Conservation (phyloP, 1,284 basidiomycete species). For the Inonotus hispidus region DNA sequence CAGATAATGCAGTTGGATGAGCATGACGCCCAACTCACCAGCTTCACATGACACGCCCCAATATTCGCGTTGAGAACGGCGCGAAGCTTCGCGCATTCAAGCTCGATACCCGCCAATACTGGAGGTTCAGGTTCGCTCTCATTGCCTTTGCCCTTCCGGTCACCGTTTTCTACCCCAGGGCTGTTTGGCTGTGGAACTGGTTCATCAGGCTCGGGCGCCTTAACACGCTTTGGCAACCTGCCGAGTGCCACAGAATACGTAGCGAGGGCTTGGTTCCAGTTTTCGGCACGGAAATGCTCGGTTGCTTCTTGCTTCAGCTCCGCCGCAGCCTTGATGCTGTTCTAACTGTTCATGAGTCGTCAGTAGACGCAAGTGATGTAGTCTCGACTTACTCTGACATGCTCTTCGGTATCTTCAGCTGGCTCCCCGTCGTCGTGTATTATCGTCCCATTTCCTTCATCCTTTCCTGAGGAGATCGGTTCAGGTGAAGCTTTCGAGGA, state of each 20-base stretch:
- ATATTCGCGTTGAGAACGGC: constrained; percentile 75
- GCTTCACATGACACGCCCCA: constrained; percentile 71
- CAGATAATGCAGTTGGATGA: neutral
- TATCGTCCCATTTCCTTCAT: neutral
- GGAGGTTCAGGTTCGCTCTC: constrained; percentile 15
- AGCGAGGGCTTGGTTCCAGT: constrained; percentile 63
- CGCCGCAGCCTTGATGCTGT: constrained; percentile 44
- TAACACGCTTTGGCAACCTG: constrained; percentile 45
- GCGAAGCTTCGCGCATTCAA: constrained; percentile 50
- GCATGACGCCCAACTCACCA: constrained; percentile 41
- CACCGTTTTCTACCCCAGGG: neutral
- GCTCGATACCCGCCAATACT: constrained; percentile 33
- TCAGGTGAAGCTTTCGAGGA: neutral
- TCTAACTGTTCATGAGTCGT: constrained; percentile 28
- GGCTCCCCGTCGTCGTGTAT: neutral
- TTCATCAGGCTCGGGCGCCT: neutral
- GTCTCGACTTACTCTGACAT: neutral
- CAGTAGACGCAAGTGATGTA: neutral
- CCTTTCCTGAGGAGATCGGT: neutral
- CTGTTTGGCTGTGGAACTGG: neutral
- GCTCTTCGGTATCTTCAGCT: constrained; percentile 4
- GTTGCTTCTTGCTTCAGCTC: constrained; percentile 59
- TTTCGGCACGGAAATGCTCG: constrained; percentile 41
- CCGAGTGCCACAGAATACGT: constrained; percentile 56
- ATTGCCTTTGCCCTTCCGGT: constrained; percentile 16